Percentiles rank a stretch among this genome's conserved stretches.
phyloP scores from a whole-genome alignment of 331 rosid species.

The Cydonia oblonga region DNA sequence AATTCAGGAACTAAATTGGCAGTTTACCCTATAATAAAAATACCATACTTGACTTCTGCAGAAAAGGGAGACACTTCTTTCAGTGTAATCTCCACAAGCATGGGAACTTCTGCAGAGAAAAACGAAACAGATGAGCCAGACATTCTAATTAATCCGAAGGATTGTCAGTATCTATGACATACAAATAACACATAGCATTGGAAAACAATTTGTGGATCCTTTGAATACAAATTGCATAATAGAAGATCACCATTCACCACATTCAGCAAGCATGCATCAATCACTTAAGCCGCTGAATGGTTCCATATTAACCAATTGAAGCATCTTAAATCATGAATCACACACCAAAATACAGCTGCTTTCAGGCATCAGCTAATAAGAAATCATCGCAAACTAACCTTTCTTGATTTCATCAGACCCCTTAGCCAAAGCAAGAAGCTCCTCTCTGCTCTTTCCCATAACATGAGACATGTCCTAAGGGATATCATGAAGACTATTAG shows the following conservation, averaged over 20 bases:
- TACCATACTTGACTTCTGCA: constrained; percentile 35
- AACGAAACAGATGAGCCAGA: neutral
- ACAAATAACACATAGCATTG: neutral
- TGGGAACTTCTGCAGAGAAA: constrained; percentile 45
- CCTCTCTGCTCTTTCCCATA: constrained; percentile 71
- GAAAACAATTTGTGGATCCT: neutral
- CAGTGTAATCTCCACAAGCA: constrained; percentile 36
- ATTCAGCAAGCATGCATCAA: too few species aligned
- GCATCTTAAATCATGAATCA: neutral
- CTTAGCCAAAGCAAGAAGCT: constrained; percentile 63
- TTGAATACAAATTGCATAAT: neutral
- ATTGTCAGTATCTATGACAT: neutral
- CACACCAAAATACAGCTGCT: neutral
- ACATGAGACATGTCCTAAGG: constrained; percentile 70
- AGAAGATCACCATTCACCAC: too few species aligned
- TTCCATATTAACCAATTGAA: neutral
- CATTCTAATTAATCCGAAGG: neutral
- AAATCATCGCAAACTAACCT: constrained; percentile 27
- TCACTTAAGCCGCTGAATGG: neutral
- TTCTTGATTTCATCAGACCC: constrained; percentile 35
- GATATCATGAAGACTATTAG: constrained; percentile 8
- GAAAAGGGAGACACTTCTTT: constrained; percentile 44
- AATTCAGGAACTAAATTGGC: too few species aligned
- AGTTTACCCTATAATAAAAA: too few species aligned
- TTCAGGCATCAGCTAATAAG: neutral